A percentile compares a stretch with the other conserved stretches of the same genome.
Conservation (phyloP, 1,139 yeast genomes). For the Blastobotrys serpentis region DNA sequence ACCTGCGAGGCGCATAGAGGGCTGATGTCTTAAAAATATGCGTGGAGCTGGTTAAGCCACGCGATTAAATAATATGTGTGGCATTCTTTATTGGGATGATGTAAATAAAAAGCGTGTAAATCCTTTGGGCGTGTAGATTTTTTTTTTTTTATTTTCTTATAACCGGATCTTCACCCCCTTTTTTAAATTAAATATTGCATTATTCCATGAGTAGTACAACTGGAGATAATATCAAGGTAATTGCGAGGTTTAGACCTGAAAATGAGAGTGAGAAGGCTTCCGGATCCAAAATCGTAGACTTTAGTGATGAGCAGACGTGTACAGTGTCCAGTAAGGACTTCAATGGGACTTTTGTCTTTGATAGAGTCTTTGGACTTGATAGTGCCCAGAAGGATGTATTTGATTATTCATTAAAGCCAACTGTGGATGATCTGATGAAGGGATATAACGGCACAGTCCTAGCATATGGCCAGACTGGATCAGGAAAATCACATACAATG, state of each 20-base stretch:
- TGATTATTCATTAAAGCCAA: conserved; percentile 55
- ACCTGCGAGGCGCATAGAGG: conserved; percentile 37
- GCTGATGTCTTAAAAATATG: no score
- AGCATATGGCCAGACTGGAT: conserved; percentile 88
- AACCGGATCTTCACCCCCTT: no score
- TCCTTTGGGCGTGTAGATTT: not conserved
- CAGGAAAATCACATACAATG: conserved; percentile 87
- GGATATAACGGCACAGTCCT: conserved; percentile 86
- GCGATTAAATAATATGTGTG: no score
- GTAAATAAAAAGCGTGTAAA: not conserved
- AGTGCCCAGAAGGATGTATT: conserved; percentile 61
- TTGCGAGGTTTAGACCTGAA: conserved; percentile 63
- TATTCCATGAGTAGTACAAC: conserved; percentile 10
- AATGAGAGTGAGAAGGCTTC: conserved; percentile 24
- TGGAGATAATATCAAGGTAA: conserved; percentile 54
- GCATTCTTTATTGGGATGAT: conserved; percentile 5
- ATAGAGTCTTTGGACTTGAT: conserved; percentile 56
- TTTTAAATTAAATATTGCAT: no score
- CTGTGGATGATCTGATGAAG: conserved; percentile 64
- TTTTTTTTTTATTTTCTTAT: no score
- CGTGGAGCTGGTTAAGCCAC: no score
- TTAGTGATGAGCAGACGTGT: conserved; percentile 25
- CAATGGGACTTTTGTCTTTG: conserved; percentile 55
- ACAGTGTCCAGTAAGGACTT: conserved; percentile 24
- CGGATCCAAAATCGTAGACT: conserved; percentile 13